Percentiles rank a stretch among this genome's conserved stretches.
phyloP scores from a whole-genome alignment of 257 asterid species.

The Apocynum venetum region DNA sequence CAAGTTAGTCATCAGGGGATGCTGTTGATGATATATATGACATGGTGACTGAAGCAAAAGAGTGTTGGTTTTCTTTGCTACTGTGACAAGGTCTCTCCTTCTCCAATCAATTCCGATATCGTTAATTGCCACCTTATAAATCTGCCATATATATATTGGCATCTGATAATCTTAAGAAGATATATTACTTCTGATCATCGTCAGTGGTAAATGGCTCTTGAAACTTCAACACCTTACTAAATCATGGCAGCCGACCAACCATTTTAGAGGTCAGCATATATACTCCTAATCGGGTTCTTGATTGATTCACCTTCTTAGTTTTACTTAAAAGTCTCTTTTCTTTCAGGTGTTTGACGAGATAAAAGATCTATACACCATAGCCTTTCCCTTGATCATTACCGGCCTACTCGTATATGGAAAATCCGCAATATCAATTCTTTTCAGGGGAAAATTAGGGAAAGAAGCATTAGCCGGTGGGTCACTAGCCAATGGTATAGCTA shows the following conservation, averaged over 20 bases:
- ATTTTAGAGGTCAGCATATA: slow-evolving; percentile 35
- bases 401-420: slow-evolving; percentile 55
- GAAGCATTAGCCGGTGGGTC: slow-evolving; percentile 74
- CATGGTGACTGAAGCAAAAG: slow-evolving; percentile 7
- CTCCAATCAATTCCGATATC: not conserved
- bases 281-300: not conserved
- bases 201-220: slow-evolving; percentile 4
- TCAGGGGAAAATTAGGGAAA: slow-evolving; percentile 63
- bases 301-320: not conserved
- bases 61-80: not conserved
- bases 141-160: not conserved
- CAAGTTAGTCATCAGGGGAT: not conserved
- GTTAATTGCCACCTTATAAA: not conserved
- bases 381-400: slow-evolving; percentile 62
- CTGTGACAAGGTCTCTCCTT: not conserved
- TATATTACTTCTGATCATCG: not conserved
- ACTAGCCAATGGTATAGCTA: slow-evolving; percentile 62
- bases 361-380: slow-evolving; percentile 51
- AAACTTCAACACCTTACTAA: slow-evolving; percentile 27
- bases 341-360: slow-evolving; percentile 49
- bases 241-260: slow-evolving; percentile 18
- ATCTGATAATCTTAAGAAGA: not conserved
- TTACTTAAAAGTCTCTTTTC: not conserved
- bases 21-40: not conserved
- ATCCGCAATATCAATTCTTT: slow-evolving; percentile 59